Evolutionary conservation across 257 asterid genomes (phyloP), one percentile per base, ranked within the genome.

Genomic region (Solanum lycopersicoides): DNA sequence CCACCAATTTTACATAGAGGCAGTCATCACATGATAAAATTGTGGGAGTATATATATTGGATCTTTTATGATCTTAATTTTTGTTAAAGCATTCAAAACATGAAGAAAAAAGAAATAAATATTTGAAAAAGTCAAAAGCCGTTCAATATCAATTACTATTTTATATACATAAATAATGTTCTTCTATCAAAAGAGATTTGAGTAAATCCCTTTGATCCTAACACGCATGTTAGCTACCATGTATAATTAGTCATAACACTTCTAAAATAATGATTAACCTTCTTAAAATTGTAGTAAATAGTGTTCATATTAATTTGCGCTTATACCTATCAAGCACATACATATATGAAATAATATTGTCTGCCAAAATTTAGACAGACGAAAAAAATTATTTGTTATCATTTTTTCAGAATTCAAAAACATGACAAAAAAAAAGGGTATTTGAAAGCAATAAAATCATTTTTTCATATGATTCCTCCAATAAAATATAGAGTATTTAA

Each of bases 181-280:
- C 30, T 28, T 28, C 30, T 28, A 28, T 28, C 9, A 2, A 21
- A 18, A 20, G 4, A 13, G 7, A 1, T 45, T 45, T 13, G 18
- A 47, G 56, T 47, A 25, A 59, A 59, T 0, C 2, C 0, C 7
- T 45, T 20, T 2, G 12, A 0, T 18, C 0, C 30, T 28, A 28
- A 28, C 28, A 4, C 7, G 1, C 14, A 23, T 60, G 7, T 21
- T 60, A 23, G 15, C 30, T 41, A 75, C 35, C 35, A 75, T 0
- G 59, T 75, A 65, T 23, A 63, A 9, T 63, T n/a, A 63, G 28
- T 59, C 16, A 63, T 25, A 65, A 23, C 32, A 23, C 32, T 60
- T n/a, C 1, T n/a, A 4, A 65, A 65, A 63, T 28, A 28, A 28
- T 28, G 28, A 63, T 3, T n/a, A 23, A 9, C 4, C 15, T 63